These are phyloP conservation scores for Wallacemonas sp. DNA, from an alignment of 208 protist species.

Conservation along the genomic window DNA sequence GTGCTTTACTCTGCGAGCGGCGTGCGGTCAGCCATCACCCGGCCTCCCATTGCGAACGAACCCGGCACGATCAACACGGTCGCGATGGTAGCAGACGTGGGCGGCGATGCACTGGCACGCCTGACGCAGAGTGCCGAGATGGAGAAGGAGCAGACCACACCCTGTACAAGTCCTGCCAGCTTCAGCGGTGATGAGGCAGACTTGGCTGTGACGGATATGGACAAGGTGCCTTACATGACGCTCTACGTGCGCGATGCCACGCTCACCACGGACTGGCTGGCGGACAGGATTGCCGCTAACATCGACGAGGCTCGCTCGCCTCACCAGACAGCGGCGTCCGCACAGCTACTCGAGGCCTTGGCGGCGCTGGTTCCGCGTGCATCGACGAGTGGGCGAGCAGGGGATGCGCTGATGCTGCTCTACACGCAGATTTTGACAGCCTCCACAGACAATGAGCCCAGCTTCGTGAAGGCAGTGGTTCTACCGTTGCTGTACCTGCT, in stretches of 20 bases:
- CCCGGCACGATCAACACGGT: not conserved
- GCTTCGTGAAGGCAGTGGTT: conserved; percentile 20
- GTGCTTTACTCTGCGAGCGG: too few species aligned
- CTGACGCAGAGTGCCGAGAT: not conserved
- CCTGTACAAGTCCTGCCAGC: not conserved
- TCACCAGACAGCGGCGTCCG: not conserved
- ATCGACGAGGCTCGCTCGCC: not conserved
- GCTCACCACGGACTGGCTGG: conserved; percentile 4
- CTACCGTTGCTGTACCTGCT: conserved; percentile 45
- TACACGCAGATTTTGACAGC: not conserved
- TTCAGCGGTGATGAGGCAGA: conserved; percentile 4
- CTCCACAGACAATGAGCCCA: not conserved
- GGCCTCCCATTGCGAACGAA: too few species aligned
- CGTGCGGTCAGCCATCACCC: too few species aligned
- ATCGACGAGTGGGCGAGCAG: not conserved
- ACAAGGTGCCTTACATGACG: not conserved
- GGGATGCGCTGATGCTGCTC: not conserved
- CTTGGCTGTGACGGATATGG: not conserved
- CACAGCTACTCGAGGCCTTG: conserved; percentile 3
- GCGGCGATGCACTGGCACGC: too few species aligned
- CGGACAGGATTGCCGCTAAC: not conserved
- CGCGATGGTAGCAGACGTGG: not conserved
- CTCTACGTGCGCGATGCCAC: conserved; percentile 1
- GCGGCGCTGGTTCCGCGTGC: not conserved
- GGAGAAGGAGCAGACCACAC: not conserved